Percentiles rank a stretch among this genome's conserved stretches.
Evolutionary conservation across 1,139 yeast genomes (phyloP).

Genomic region (Suhomyces bokatorum): DNA sequence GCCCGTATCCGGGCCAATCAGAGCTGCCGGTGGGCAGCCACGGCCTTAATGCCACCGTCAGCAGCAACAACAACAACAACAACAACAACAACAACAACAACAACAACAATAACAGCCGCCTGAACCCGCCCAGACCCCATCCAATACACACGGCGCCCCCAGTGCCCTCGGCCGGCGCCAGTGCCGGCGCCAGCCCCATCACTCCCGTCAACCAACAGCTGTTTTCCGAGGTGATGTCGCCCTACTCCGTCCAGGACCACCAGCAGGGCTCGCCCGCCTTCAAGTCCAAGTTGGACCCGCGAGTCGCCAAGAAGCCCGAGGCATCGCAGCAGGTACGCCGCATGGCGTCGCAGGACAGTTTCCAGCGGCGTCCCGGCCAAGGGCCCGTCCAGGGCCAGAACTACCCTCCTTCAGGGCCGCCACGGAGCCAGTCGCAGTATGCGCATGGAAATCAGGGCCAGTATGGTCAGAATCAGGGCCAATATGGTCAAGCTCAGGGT

Average conservation of each 20-base stretch:
- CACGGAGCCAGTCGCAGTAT: background rate
- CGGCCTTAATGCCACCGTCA: too few relatives aligned
- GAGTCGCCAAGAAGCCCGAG: background rate
- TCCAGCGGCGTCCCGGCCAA: background rate
- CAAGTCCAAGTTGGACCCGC: conserved; percentile 1
- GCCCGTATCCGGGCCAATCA: conserved; percentile 10
- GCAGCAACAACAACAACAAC: conserved; percentile 2
- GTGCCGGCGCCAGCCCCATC: background rate
- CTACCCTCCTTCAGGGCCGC: background rate
- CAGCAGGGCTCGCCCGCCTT: background rate
- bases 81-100: conserved; percentile 4
- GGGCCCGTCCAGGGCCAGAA: background rate
- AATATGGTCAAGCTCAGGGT: too few relatives aligned
- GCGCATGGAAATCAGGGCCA: background rate
- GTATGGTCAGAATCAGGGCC: too few relatives aligned
- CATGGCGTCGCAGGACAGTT: conserved; percentile 1
- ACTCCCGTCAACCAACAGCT: conserved; percentile 15
- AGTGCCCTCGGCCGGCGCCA: background rate
- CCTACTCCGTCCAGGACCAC: conserved; percentile 16
- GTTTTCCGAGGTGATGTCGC: conserved; percentile 11
- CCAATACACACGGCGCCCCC: background rate
- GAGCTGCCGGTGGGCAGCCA: too few relatives aligned
- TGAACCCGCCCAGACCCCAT: background rate
- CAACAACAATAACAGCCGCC: conserved; percentile 8
- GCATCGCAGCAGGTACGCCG: background rate